Base-by-base conservation (phyloP, 176 grass and related monocot genomes). In the Oropetium thomaeum region DNA sequence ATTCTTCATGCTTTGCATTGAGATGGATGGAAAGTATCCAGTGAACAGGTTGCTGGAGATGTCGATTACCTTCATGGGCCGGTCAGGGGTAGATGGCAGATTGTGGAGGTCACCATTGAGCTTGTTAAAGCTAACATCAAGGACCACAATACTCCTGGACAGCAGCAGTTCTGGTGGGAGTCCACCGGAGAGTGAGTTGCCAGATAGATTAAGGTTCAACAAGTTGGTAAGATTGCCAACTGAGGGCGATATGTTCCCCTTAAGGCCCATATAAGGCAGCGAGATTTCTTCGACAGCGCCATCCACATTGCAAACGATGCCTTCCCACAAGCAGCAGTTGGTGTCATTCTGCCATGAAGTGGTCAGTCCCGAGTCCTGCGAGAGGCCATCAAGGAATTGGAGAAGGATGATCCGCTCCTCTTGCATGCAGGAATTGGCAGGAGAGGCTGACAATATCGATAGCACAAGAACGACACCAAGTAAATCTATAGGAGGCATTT, bases 11-110 rank as follows among this genome's bases (percentile, higher is more conserved):
- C 22, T 12, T 29, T 59, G 35, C 65, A 79, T 47, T 33, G 33
- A 37, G 78, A 28, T 53, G 55, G 58, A 79, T 59, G 80, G 85
- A 29, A 88, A 88, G 20, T 54, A 41, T 65, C 79, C 80, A 12
- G 73, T 58, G 12, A 88, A 73, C 2, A 58, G 20, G 75, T 88
- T 88, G 70, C 74, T 88, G 26, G 85, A 88, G 74, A 88, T 66
- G 10, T 88, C 70, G 6, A 88, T 47, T 39, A 88, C 80, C 66
- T 79, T 58, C 41, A 83, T 64, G 2, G 26, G 1, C 4, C 23
- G 53, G 7, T 4, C 55, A 49, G 47, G 58, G 10, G 49, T 31
- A 5, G 47, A 78, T 72, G 61, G 78, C 19, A 74, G 63, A 15
- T 49, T 20, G 1, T 74, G n/a, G 34, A 86, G 39, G 0, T 40